Base-by-base conservation (phyloP, 1,284 basidiomycete species). In the Ganoderma sp. region DNA sequence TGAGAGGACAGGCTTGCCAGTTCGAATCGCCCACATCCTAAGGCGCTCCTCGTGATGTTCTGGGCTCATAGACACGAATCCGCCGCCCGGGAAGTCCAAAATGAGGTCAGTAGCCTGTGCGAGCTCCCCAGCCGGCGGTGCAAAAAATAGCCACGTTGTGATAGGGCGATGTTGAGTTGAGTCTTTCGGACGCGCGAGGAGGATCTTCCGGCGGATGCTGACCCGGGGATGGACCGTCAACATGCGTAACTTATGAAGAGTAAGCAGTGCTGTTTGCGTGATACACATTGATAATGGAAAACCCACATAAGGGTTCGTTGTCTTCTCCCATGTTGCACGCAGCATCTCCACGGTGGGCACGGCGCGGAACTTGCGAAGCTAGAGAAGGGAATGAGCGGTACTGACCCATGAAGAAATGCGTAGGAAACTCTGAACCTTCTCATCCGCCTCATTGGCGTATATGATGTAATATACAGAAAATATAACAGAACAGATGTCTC, bases 261-360 rank as follows among this genome's bases (percentile, higher is more conserved):
- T 73, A 59, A 67, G 68, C 67, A 42, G 15, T 34, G 48, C 34
- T 37, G 34, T 64, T 8, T 52, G 67, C 65, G 48, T 69, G 65
- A 28, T 69, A 67, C 52, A 41, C 65, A 54, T 43, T 19, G 65
- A 62, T 39, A 56, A 50, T 42, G 41, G 66, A 61, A 52, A 28
- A 77, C 86, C 71, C 75, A 94, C 93, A 82, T 96, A 95, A 68
- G 96, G 97, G 80, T 99, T 98, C 10, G 87, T 87, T 0, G 95
- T 95, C 84, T 99, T 99, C 80, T 98, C 95, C 97, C 97, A 99
- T 9, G 96, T 98, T 12, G 87, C 85, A 10, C 97, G 88, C 50
- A 99, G 87, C 92, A 99, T 96, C 80, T 99, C 97, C 37, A 99
- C 90, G 0, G 96, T 98, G 67, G 96, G 96, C 1, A 97, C 89